Evolutionary conservation across 768 basidiomycete genomes (phyloP).

Genomic region (Collybia nuda): DNA sequence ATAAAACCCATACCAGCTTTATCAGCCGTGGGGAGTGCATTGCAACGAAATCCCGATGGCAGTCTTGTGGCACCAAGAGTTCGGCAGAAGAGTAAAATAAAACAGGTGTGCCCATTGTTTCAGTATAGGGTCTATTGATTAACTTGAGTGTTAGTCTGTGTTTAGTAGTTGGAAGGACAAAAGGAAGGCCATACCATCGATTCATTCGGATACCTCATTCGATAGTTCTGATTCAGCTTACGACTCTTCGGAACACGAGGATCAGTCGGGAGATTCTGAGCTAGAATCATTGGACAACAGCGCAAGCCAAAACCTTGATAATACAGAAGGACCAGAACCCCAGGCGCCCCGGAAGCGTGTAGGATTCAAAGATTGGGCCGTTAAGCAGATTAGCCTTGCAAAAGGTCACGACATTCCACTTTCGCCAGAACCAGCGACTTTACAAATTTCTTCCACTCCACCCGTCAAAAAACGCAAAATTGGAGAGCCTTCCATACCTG

Average conservation of each 20-base stretch:
- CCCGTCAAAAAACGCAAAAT: constrained; percentile 51
- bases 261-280: constrained; percentile 10
- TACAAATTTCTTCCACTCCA: constrained; percentile 23
- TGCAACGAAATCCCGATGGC: constrained; percentile 69
- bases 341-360: constrained; percentile 35
- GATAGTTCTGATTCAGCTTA: constrained; percentile 81
- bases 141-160: constrained; percentile 10
- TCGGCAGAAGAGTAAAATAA: constrained; percentile 38
- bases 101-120: constrained; percentile 38
- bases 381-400: constrained; percentile 63
- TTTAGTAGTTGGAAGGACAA: constrained; percentile 52
- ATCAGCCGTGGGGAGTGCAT: constrained; percentile 55
- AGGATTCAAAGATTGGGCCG: constrained; percentile 90
- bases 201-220: constrained; percentile 63
- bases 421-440: constrained; percentile 11
- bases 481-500: constrained; percentile 23
- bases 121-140: constrained; percentile 15
- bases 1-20: constrained; percentile 17
- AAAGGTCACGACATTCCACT: constrained; percentile 33
- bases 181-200: constrained; percentile 18
- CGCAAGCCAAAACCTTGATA: background rate
- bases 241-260: constrained; percentile 35
- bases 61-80: constrained; percentile 50
- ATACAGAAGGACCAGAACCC: constrained; percentile 12
- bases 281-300: constrained; percentile 9